Evolutionary conservation across 768 basidiomycete species (phyloP).

Genomic region (Scleroderma citrinum): DNA sequence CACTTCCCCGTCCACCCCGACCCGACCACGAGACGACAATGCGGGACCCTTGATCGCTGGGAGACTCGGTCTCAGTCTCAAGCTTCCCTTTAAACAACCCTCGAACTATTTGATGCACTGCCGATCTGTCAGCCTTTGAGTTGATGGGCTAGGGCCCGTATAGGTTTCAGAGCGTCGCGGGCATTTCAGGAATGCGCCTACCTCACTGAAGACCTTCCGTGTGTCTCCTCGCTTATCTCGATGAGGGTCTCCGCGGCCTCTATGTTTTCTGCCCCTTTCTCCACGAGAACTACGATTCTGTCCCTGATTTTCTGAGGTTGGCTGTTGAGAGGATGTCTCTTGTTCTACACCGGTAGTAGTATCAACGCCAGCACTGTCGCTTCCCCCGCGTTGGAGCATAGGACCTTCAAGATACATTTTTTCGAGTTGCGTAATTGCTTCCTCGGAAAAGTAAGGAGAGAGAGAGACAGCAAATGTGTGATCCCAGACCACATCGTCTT

Average conservation of each 20-base stretch:
- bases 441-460: slow-evolving; percentile 56
- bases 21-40: slow-evolving; percentile 78
- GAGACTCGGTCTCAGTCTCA: slow-evolving; percentile 71
- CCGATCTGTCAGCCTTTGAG: slow-evolving; percentile 75
- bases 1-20: slow-evolving; percentile 39
- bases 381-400: slow-evolving; percentile 58
- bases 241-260: slow-evolving; percentile 36
- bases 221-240: slow-evolving; percentile 51
- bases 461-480: slow-evolving; percentile 52
- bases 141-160: slow-evolving; percentile 58
- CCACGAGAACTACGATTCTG: slow-evolving; percentile 38
- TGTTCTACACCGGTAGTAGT: slow-evolving; percentile 1
- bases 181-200: slow-evolving; percentile 36
- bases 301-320: slow-evolving; percentile 30
- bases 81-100: slow-evolving; percentile 79
- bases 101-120: slow-evolving; percentile 76
- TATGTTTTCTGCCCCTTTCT: slow-evolving; percentile 42
- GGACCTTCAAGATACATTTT: slow-evolving; percentile 77
- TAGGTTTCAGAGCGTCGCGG: slow-evolving; percentile 10
- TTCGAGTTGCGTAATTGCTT: slow-evolving; percentile 57
- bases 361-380: slow-evolving; percentile 47
- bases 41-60: slow-evolving; percentile 62
- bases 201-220: slow-evolving; percentile 77
- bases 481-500: slow-evolving; percentile 54
- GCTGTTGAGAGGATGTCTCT: slow-evolving; percentile 17